Conservation (phyloP, 148 eudicot genomes). For the Drosera capensis region DNA sequence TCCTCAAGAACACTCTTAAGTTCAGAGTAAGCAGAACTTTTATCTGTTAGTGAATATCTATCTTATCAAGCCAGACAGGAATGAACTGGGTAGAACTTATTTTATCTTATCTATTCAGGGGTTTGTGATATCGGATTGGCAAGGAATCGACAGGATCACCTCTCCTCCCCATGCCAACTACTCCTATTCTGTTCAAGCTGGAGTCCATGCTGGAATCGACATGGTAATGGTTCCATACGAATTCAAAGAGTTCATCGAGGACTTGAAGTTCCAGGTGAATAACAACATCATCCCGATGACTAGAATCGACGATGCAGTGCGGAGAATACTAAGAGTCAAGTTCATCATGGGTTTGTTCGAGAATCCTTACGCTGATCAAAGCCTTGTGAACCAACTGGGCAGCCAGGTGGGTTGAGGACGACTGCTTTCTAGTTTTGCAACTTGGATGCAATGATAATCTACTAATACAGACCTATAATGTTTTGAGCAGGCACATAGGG, state of each 20-base stretch:
- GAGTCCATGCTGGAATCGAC: slow-evolving; percentile 46
- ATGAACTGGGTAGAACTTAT: background rate
- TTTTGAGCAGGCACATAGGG: slow-evolving; percentile 43
- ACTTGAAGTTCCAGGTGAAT: slow-evolving; percentile 27
- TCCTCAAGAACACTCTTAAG: slow-evolving; percentile 31
- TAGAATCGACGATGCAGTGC: slow-evolving; percentile 52
- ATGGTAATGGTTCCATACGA: slow-evolving; percentile 51
- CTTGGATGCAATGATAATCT: background rate
- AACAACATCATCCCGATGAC: slow-evolving; percentile 37
- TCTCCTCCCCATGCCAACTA: slow-evolving; percentile 54
- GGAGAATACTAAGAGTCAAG: slow-evolving; percentile 45
- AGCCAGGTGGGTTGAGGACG: slow-evolving; percentile 28
- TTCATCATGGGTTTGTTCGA: slow-evolving; percentile 55
- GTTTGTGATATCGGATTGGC: slow-evolving; percentile 60
- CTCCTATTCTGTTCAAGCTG: slow-evolving; percentile 43
- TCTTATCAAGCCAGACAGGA: background rate
- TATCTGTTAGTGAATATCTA: background rate
- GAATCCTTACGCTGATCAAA: slow-evolving; percentile 40
- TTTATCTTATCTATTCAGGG: slow-evolving; percentile 17
- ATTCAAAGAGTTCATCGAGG: slow-evolving; percentile 31
- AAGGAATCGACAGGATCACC: slow-evolving; percentile 56
- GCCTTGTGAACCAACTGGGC: slow-evolving; percentile 32
- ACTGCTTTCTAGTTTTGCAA: background rate
- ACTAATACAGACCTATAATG: background rate
- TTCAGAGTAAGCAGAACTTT: slow-evolving; percentile 19